phyloP scores from a whole-genome alignment of 192 early-diverging fungal species.

The Coemansia biformis region DNA sequence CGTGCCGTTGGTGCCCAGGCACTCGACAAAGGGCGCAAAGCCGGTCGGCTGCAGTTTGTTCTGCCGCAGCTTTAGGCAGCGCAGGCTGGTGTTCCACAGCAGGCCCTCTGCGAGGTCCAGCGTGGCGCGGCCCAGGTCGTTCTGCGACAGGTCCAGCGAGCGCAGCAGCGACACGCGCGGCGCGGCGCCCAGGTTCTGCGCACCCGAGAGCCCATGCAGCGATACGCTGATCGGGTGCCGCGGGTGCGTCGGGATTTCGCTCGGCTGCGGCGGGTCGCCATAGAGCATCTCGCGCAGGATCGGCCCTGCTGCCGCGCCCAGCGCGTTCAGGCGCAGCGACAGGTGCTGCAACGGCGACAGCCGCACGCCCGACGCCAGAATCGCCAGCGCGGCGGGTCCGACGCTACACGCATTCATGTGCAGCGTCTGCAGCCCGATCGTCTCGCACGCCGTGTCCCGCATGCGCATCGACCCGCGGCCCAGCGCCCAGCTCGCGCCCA shows the following conservation, averaged over 20 bases:
- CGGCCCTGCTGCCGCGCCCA: slow-evolving; percentile 35
- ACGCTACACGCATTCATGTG: slow-evolving; percentile 53
- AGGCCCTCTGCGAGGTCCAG: slow-evolving; percentile 46
- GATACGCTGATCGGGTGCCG: slow-evolving; percentile 42
- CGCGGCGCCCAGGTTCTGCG: slow-evolving; percentile 25
- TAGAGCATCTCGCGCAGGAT: slow-evolving; percentile 50
- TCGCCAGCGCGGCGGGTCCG: slow-evolving; percentile 45
- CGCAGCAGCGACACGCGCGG: slow-evolving; percentile 45
- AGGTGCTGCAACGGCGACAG: slow-evolving; percentile 47
- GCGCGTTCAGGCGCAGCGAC: slow-evolving; percentile 41
- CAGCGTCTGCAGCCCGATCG: slow-evolving; percentile 42
- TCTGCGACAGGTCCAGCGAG: slow-evolving; percentile 47
- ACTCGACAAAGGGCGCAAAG: slow-evolving; percentile 47
- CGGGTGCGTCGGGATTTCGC: slow-evolving; percentile 8
- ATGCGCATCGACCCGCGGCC: slow-evolving; percentile 47
- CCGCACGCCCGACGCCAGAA: slow-evolving; percentile 48
- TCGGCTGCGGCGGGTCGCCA: slow-evolving; percentile 41
- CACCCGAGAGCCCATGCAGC: slow-evolving; percentile 44
- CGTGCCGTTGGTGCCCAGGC: slow-evolving; percentile 49
- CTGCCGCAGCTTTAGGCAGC: slow-evolving; percentile 43
- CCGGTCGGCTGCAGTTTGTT: slow-evolving; percentile 50
- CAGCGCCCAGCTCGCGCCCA: slow-evolving; percentile 42
- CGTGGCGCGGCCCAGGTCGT: slow-evolving; percentile 42
- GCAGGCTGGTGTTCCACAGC: slow-evolving; percentile 47
- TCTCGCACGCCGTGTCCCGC: slow-evolving; percentile 27